Base-by-base conservation (phyloP, 2,329 filamentous ascomycete species). In the Fusarium abutilonis region DNA sequence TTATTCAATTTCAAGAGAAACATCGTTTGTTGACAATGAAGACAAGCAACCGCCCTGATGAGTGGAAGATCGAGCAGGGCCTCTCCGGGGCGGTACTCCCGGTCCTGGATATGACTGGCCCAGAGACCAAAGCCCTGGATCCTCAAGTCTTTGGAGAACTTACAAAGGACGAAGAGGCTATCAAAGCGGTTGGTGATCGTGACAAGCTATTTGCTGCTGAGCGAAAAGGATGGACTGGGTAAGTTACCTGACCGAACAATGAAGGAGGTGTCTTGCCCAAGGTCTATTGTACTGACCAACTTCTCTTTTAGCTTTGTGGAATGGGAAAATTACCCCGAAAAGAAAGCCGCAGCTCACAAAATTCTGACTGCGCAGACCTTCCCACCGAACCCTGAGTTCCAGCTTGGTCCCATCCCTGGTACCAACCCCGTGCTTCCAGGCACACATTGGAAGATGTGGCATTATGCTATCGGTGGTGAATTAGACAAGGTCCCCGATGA, bases 311-410 rank as follows among this genome's bases (percentile, higher is more conserved):
- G 84, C 8, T 90, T 89, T 58, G 79, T 91, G 6, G 88, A 90
- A 67, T 90, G 87, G 88, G 88, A 90, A 69, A 80, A 85, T 11
- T 88, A 89, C 50, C 88, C 88, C 0, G 86, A 89, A 43, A 90
- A 89, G 73, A 89, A 88, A 67, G 80, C 78, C 23, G 76, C 81
- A 41, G 88, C 85, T 0, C 80, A 82, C 42, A 79, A 84, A 52
- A 82, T 89, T 43, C 69, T 75, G 34, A 69, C 54, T 1, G 49
- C 61, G 0, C 63, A 71, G 23, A 69, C 60, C 0, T 73, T 72
- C 6, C 67, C 73, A 28, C 70, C 79, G 68, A 52, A 71, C 9
- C 83, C 85, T 0, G 85, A 88, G 60, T 88, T 81, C 56, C 83
- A 86, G 61, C 75, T 87, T 1, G 79, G 74, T 0, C 81, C 81